Evolutionary conservation across 1,139 yeast species (phyloP).

Genomic region (Suhomyces ambrosiae): DNA sequence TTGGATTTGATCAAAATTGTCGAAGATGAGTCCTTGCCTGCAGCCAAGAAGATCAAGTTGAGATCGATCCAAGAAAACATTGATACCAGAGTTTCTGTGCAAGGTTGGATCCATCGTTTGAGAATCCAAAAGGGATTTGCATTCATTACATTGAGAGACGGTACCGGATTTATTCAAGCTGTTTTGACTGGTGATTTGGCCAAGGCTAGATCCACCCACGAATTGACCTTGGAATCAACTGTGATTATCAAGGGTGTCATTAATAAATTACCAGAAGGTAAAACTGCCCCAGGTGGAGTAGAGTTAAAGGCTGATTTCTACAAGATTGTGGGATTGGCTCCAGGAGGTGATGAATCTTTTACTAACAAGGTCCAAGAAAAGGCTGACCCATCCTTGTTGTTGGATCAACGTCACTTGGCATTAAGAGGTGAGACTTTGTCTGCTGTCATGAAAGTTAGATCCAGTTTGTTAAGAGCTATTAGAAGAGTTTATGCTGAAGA

Average conservation of each 20-base stretch:
- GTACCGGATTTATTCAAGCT: slow-evolving; percentile 87
- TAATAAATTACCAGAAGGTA: slow-evolving; percentile 88
- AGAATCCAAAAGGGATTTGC: slow-evolving; percentile 91
- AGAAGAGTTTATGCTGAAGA: slow-evolving; percentile 80
- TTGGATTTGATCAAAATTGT: slow-evolving; percentile 68
- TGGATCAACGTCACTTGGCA: slow-evolving; percentile 94
- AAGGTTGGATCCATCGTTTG: slow-evolving; percentile 97
- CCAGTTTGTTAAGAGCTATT: slow-evolving; percentile 69
- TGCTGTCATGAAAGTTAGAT: slow-evolving; percentile 95
- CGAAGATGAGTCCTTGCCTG: slow-evolving; percentile 74
- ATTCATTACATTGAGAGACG: slow-evolving; percentile 91
- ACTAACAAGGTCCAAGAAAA: slow-evolving; percentile 91
- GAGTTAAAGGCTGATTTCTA: slow-evolving; percentile 91
- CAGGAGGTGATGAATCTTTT: slow-evolving; percentile 93
- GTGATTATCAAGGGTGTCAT: slow-evolving; percentile 78
- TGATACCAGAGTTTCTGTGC: slow-evolving; percentile 68
- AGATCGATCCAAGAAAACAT: slow-evolving; percentile 52
- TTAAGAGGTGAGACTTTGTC: slow-evolving; percentile 94
- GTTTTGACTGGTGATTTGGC: slow-evolving; percentile 91
- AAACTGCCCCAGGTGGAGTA: slow-evolving; percentile 96
- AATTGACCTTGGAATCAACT: slow-evolving; percentile 86
- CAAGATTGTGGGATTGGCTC: slow-evolving; percentile 88
- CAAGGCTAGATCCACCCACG: slow-evolving; percentile 79
- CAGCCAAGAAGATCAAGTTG: slow-evolving; percentile 70
- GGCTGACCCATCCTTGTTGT: slow-evolving; percentile 87